Evolutionary conservation across 164 flowering plant species (phyloP), one percentile per base, ranked within the genome.

Genomic region (Akebia trifoliata): DNA sequence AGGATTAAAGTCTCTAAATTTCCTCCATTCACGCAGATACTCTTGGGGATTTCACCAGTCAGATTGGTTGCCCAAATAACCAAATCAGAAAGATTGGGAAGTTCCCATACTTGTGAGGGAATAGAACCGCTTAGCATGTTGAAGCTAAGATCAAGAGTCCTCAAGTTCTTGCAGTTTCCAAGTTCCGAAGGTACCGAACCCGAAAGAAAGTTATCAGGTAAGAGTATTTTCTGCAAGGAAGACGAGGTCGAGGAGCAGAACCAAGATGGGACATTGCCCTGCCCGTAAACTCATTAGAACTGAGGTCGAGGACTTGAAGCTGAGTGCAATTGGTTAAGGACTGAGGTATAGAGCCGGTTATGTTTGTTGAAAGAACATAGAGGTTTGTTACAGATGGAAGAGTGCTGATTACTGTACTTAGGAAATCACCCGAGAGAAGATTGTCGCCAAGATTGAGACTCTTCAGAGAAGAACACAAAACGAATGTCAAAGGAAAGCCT

Each of bases 1-100:
- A 90, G 81, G 50, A 90, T 85, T 68, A 90, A 61, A 11, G 75
- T 80, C 73, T 85, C 83, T 1, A 86, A 71, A 57, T 78, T 80
- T 20, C 89, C 84, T n/a, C 85, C 84, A 50, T 65, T 49, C 22
- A 39, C 62, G 61, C 89, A 84, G 60, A 86, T 76, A 22, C 73
- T 79, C 32, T 80, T 81, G 0, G 97, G 90, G 61, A 90, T 82
- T 42, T 71, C 74, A 0, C 88, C 94, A 0, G 70, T 60, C 20
- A 90, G 80, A 28, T 69, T 70, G 57, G 86, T 90, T 39, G 88
- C 85, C 97, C 97, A 87, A 62, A 85, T 76, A 25, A 87, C 74
- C 63, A 90, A 31, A 32, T 90, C 81, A 7, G 72, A 53, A 31
- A 89, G 81, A 54, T 82, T 57, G 7, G 91, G 87, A 31, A 89